Evolutionary conservation across 306 rosid species (phyloP).

Genomic region (Arachis hypogaea): DNA sequence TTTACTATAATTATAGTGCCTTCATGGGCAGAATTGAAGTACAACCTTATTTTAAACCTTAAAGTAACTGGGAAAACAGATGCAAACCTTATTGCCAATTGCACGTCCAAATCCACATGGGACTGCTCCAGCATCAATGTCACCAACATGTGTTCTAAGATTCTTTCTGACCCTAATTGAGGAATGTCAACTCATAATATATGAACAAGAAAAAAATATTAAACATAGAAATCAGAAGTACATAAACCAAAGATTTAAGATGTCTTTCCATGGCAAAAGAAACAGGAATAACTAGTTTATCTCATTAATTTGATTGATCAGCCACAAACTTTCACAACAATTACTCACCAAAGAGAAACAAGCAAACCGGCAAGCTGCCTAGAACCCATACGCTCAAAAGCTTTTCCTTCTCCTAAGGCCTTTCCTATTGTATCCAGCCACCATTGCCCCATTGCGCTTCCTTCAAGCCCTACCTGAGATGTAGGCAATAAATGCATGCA

Average conservation of each 20-base stretch:
- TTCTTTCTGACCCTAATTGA: slow-evolving; percentile 85
- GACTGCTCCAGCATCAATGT: slow-evolving; percentile 93
- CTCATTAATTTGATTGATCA: slow-evolving; percentile 27
- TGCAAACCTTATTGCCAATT: slow-evolving; percentile 94
- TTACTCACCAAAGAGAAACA: slow-evolving; percentile 90
- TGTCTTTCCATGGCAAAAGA: slow-evolving; percentile 23
- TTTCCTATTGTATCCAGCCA: slow-evolving; percentile 97
- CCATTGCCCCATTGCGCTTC: slow-evolving; percentile 97
- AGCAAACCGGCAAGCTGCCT: slow-evolving; percentile 99
- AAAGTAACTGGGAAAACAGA: slow-evolving; percentile 32
- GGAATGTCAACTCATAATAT: slow-evolving; percentile 46
- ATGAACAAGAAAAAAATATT: slow-evolving; percentile 33
- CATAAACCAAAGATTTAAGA: background rate
- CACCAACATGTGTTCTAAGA: slow-evolving; percentile 93
- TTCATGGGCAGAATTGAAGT: slow-evolving; percentile 22
- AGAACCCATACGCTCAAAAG: slow-evolving; percentile 98
- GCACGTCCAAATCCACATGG: slow-evolving; percentile 99
- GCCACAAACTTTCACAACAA: slow-evolving; percentile 28
- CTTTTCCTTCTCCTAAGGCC: slow-evolving; percentile 85
- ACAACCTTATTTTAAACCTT: slow-evolving; percentile 2
- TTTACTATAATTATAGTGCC: slow-evolving; percentile 27
- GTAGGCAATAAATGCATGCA: slow-evolving; percentile 39
- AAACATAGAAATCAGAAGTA: slow-evolving; percentile 29
- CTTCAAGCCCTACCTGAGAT: slow-evolving; percentile 96
- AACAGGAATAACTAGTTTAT: slow-evolving; percentile 25